Conservation (phyloP, 495 filamentous ascomycete species). For the Podospora australis region DNA sequence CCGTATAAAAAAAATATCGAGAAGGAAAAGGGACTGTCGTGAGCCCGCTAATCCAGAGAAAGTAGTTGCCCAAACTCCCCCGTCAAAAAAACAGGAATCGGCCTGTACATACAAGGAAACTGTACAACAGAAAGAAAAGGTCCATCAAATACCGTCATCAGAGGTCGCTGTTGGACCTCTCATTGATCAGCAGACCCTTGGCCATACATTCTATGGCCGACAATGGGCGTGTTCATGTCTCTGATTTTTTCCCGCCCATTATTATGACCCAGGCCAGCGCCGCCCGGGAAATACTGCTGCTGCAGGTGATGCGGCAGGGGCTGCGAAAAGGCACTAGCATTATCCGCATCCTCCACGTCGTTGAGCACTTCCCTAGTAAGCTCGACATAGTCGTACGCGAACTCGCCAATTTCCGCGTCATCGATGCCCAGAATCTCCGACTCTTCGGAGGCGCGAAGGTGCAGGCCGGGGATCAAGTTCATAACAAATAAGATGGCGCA, state of each 20-base stretch:
- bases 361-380: constrained; percentile 76
- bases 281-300: not conserved
- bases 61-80: no score
- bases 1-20: no score
- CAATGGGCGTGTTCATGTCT: constrained; percentile 1
- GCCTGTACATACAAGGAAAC: no score
- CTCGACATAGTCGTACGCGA: constrained; percentile 97
- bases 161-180: no score
- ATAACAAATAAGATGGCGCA: constrained; percentile 82
- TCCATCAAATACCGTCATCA: no score
- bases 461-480: constrained; percentile 78
- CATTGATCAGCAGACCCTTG: not conserved
- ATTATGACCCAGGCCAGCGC: not conserved
- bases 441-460: constrained; percentile 73
- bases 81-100: no score
- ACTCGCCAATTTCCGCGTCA: constrained; percentile 94
- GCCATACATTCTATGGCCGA: constrained; percentile 2
- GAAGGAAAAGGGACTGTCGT: no score
- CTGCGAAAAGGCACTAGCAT: constrained; percentile 30
- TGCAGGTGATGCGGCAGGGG: not conserved
- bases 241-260: constrained; percentile 32
- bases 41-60: no score
- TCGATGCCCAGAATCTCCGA: constrained; percentile 90
- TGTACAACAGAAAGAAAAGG: no score
- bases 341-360: constrained; percentile 45